Percentiles rank a stretch among this genome's conserved stretches.
Evolutionary conservation across 176 grass and related monocot species (phyloP).

Genomic region (Miscanthus lutarioriparius): DNA sequence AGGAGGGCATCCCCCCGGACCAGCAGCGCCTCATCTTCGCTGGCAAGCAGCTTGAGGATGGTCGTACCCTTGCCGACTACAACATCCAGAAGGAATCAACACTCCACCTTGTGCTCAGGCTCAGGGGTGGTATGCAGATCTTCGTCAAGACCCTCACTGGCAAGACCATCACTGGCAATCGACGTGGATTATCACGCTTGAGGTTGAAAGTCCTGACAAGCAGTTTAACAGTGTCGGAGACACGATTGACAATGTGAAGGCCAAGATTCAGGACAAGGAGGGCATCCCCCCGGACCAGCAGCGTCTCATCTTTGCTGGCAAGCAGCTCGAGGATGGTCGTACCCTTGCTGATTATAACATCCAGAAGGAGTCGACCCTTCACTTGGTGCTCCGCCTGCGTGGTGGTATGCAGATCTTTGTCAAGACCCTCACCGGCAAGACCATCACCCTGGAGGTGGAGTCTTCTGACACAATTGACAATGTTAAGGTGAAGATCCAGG

Average conservation of each 20-base stretch:
- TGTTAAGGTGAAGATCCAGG: conserved; percentile 85
- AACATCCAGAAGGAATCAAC: conserved; percentile 67
- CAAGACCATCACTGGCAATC: too few relatives aligned
- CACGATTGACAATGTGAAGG: conserved; percentile 70
- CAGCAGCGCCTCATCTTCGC: conserved; percentile 63
- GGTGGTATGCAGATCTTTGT: conserved; percentile 67
- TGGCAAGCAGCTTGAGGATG: conserved; percentile 70
- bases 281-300: conserved; percentile 74
- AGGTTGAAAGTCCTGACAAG: conserved; percentile 92
- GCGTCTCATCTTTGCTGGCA: conserved; percentile 47
- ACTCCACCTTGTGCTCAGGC: too few relatives aligned
- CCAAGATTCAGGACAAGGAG: conserved; percentile 82
- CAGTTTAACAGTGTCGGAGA: too few relatives aligned
- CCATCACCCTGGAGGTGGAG: conserved; percentile 86
- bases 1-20: conserved; percentile 68
- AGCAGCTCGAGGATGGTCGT: conserved; percentile 64
- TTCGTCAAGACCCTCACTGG: conserved; percentile 69
- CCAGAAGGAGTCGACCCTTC: conserved; percentile 64
- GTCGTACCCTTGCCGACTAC: conserved; percentile 51
- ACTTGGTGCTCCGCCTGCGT: background rate
- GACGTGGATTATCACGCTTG: too few relatives aligned
- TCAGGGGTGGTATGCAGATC: conserved; percentile 56
- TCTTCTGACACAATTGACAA: conserved; percentile 86
- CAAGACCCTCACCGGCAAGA: conserved; percentile 67
- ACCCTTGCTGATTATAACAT: conserved; percentile 76